Evolutionary conservation across 75 land plant species (phyloP).

Genomic region (Chamaecyparis obtusa): DNA sequence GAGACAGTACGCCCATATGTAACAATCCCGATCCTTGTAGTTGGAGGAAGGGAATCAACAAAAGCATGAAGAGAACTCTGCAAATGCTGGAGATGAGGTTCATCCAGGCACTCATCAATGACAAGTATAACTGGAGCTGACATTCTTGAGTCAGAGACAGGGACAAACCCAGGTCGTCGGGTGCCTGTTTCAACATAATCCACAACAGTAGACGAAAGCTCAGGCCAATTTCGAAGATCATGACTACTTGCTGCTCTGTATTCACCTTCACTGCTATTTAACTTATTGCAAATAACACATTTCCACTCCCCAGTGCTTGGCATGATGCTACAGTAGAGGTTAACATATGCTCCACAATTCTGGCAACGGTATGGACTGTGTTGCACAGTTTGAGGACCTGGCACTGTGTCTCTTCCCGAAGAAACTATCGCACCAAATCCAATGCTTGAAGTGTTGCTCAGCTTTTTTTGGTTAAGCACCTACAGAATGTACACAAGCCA

Average conservation of each 20-base stretch:
- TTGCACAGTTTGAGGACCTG: constrained; percentile 70
- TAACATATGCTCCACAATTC: constrained; percentile 91
- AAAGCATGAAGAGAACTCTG: constrained; percentile 96
- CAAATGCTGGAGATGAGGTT: constrained; percentile 83
- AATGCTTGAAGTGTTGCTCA: constrained; percentile 68
- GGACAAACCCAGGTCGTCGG: constrained; percentile 71
- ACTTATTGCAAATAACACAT: constrained; percentile 78
- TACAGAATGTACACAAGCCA: constrained; percentile 5
- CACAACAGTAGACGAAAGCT: constrained; percentile 70
- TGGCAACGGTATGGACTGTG: constrained; percentile 80
- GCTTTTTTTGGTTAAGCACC: constrained; percentile 86
- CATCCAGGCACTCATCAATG: constrained; percentile 93
- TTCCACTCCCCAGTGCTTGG: constrained; percentile 86
- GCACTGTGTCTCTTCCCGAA: constrained; percentile 76
- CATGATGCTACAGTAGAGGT: constrained; percentile 68
- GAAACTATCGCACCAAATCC: constrained; percentile 98
- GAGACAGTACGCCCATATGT: constrained; percentile 91
- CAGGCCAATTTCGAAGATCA: constrained; percentile 74
- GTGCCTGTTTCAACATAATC: constrained; percentile 87
- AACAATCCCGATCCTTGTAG: constrained; percentile 81
- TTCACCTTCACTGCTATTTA: constrained; percentile 87
- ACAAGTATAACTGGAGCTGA: constrained; percentile 84
- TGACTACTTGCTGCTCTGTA: constrained; percentile 68
- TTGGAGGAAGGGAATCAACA: constrained; percentile 81
- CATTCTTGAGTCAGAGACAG: constrained; percentile 81